Conservation (phyloP, 192 early-diverging fungal genomes). For the Spinellus fusiger region DNA sequence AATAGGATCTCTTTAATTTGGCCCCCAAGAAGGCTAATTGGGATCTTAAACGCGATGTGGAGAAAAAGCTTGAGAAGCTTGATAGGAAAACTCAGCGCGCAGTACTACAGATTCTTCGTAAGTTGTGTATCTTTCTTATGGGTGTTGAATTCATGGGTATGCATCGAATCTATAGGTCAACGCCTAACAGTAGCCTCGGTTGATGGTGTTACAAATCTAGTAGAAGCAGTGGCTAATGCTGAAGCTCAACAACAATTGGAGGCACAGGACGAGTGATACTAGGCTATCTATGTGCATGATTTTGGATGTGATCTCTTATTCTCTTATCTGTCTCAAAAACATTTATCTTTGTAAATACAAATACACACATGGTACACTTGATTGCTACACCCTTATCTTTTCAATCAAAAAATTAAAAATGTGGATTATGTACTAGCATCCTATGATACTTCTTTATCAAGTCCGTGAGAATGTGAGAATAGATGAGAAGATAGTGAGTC, state of each 20-base stretch:
- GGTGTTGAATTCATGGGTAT: no score
- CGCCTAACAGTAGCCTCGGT: conserved; percentile 23
- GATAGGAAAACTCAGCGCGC: conserved; percentile 65
- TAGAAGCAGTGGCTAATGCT: conserved; percentile 33
- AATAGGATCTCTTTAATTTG: conserved; percentile 69
- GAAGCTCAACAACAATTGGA: conserved; percentile 26
- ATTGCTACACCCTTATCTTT: no score
- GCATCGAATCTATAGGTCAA: conserved; percentile 10
- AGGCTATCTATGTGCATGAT: background rate
- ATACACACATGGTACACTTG: no score
- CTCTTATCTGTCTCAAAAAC: no score
- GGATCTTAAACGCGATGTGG: conserved; percentile 86
- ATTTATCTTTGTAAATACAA: no score
- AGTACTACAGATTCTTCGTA: conserved; percentile 73
- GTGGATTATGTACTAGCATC: no score
- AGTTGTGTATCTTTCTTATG: no score
- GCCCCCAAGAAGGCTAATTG: conserved; percentile 86
- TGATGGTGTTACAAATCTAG: conserved; percentile 15
- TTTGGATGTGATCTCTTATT: no score
- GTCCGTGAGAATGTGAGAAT: no score
- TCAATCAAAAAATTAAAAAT: no score
- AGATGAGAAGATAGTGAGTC: no score
- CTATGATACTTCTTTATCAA: no score
- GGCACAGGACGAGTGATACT: conserved; percentile 5
- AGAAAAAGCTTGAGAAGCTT: conserved; percentile 66